phyloP scores from a whole-genome alignment of 768 basidiomycete species.

The Hygrocybe coccinea region DNA sequence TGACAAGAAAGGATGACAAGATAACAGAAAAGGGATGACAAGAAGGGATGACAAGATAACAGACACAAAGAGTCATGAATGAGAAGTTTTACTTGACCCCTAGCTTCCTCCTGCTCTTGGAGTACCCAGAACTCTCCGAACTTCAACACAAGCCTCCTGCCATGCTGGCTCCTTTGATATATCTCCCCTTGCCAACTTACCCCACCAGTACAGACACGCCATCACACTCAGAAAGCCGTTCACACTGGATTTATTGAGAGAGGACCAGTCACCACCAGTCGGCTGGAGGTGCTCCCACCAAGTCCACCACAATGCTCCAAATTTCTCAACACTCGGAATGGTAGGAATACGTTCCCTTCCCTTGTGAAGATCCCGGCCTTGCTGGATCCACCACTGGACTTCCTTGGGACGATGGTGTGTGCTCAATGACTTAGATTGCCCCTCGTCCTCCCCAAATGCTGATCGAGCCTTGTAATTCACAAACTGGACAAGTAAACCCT shows the following conservation, averaged over 20 bases:
- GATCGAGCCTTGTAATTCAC: background rate
- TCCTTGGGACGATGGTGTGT: constrained; percentile 2
- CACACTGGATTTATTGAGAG: constrained; percentile 3
- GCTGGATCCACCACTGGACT: constrained; percentile 7
- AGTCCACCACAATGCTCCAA: background rate
- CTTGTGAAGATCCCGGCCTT: background rate
- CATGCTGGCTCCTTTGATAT: background rate
- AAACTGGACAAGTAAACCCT: background rate
- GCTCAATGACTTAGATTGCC: background rate
- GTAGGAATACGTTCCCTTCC: background rate
- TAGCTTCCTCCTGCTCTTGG: background rate
- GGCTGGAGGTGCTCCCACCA: constrained; percentile 6
- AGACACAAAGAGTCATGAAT: background rate
- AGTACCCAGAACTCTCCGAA: background rate
- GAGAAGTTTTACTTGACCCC: background rate
- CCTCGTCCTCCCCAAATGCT: background rate
- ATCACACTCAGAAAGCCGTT: constrained; percentile 7
- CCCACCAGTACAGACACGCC: constrained; percentile 4
- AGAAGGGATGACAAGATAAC: background rate
- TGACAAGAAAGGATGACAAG: too few relatives aligned
- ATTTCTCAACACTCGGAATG: background rate
- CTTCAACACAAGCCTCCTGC: background rate
- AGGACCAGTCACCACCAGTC: background rate
- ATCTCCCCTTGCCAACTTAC: background rate
- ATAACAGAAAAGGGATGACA: background rate